These are phyloP conservation scores for Enterocytospora artemiae DNA, from an alignment of 371 early-diverging fungal genomes.

Conservation along the genomic window DNA sequence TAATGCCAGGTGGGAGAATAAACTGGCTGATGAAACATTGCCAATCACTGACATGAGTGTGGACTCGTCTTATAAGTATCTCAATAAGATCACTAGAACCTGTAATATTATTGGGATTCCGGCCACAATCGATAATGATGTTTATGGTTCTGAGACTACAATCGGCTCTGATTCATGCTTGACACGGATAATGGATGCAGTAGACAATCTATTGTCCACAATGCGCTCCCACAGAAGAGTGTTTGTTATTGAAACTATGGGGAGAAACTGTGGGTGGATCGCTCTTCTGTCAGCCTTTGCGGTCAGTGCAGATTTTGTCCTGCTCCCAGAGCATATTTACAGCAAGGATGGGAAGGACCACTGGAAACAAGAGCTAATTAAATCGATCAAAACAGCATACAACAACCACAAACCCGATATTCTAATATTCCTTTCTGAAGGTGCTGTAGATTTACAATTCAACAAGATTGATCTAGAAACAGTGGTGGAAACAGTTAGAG, in stretches of 20 bases:
- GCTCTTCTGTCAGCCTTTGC: slow-evolving; percentile 88
- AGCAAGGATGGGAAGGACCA: slow-evolving; percentile 64
- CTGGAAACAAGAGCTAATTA: slow-evolving; percentile 58
- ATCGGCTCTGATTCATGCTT: slow-evolving; percentile 88
- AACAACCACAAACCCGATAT: slow-evolving; percentile 59
- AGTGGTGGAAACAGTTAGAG: slow-evolving; percentile 66
- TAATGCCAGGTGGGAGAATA: slow-evolving; percentile 2
- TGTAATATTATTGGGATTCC: slow-evolving; percentile 78
- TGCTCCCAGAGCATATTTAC: slow-evolving; percentile 94
- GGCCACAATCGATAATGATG: slow-evolving; percentile 71
- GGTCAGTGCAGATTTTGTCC: slow-evolving; percentile 85
- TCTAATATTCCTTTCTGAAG: slow-evolving; percentile 88
- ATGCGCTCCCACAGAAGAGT: slow-evolving; percentile 90
- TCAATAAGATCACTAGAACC: slow-evolving; percentile 52
- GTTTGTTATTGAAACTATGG: slow-evolving; percentile 98
- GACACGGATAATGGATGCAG: slow-evolving; percentile 84
- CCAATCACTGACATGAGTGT: slow-evolving; percentile 53
- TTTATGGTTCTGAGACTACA: slow-evolving; percentile 75
- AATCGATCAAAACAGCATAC: slow-evolving; percentile 60
- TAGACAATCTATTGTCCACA: slow-evolving; percentile 82
- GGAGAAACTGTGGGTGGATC: slow-evolving; percentile 95
- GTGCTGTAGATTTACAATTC: slow-evolving; percentile 77
- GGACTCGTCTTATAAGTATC: slow-evolving; percentile 52
- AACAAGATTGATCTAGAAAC: slow-evolving; percentile 76
- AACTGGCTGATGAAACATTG: slow-evolving; percentile 47